phyloP scores from a whole-genome alignment of 495 filamentous ascomycete species.

The Penicillium verhagenii region DNA sequence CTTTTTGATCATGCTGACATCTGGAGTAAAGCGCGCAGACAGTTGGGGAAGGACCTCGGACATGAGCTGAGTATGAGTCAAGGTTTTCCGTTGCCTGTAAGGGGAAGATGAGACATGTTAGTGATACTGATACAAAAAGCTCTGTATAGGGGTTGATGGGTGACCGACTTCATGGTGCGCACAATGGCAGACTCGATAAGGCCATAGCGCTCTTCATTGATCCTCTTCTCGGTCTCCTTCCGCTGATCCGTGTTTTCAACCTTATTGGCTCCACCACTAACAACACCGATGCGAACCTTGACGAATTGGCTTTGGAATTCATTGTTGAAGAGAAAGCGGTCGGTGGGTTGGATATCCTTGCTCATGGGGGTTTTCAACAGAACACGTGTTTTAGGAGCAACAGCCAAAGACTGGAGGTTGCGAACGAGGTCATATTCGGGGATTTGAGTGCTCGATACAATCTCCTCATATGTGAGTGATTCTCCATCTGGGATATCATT shows the following conservation, averaged over 20 bases:
- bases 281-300: conserved; percentile 82
- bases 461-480: conserved; percentile 76
- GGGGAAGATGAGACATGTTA: conserved; percentile 13
- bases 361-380: conserved; percentile 80
- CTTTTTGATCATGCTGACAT: conserved; percentile 87
- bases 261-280: conserved; percentile 65
- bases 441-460: conserved; percentile 82
- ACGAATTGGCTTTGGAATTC: conserved; percentile 77
- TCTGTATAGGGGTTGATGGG: neutral
- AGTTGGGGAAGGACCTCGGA: conserved; percentile 83
- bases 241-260: conserved; percentile 84
- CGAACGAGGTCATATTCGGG: conserved; percentile 72
- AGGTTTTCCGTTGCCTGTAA: conserved; percentile 80
- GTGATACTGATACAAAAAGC: neutral
- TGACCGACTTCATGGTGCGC: conserved; percentile 88
- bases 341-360: conserved; percentile 75
- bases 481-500: conserved; percentile 69
- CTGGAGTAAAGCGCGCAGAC: conserved; percentile 77
- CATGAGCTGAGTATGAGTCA: conserved; percentile 77
- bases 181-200: conserved; percentile 89
- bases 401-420: conserved; percentile 79
- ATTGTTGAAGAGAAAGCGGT: conserved; percentile 82
- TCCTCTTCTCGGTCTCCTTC: conserved; percentile 83
- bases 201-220: conserved; percentile 72
- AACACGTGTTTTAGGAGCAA: conserved; percentile 81